Conservation (phyloP, 2,329 filamentous ascomycete species). For the Paracamarosporium sp. region DNA sequence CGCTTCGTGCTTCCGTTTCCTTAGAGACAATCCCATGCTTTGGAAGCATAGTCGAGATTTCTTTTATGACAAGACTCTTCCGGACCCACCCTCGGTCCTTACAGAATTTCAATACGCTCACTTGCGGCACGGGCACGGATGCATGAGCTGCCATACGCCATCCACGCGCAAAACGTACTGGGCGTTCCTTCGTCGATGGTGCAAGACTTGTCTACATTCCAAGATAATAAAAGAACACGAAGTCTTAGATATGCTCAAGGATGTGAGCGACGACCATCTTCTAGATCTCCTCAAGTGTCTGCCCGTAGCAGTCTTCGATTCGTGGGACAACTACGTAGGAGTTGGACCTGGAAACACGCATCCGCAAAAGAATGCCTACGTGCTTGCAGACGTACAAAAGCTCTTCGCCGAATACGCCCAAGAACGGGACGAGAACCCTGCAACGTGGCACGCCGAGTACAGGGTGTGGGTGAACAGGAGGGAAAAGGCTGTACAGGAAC, state of each 20-base stretch:
- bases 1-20: conserved; percentile 42
- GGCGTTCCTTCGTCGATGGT: conserved; percentile 52
- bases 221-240: conserved; percentile 43
- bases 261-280: conserved; percentile 30
- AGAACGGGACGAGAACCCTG: conserved; percentile 21
- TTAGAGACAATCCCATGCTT: conserved; percentile 43
- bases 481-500: conserved; percentile 34
- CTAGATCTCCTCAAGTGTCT: conserved; percentile 34
- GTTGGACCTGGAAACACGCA: conserved; percentile 43
- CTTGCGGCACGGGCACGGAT: conserved; percentile 47
- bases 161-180: conserved; percentile 51
- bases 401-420: conserved; percentile 32
- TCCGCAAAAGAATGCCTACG: conserved; percentile 41
- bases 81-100: conserved; percentile 43
- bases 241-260: conserved; percentile 31
- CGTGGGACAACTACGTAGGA: conserved; percentile 48
- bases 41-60: conserved; percentile 47
- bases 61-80: conserved; percentile 41
- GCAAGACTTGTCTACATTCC: conserved; percentile 44
- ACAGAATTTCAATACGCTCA: conserved; percentile 50
- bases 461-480: conserved; percentile 31
- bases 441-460: conserved; percentile 27
- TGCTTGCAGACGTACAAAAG: conserved; percentile 35
- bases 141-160: conserved; percentile 45
- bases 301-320: conserved; percentile 44